Conservation (phyloP, 2,329 filamentous ascomycete species). For the Aspergillus sp. region DNA sequence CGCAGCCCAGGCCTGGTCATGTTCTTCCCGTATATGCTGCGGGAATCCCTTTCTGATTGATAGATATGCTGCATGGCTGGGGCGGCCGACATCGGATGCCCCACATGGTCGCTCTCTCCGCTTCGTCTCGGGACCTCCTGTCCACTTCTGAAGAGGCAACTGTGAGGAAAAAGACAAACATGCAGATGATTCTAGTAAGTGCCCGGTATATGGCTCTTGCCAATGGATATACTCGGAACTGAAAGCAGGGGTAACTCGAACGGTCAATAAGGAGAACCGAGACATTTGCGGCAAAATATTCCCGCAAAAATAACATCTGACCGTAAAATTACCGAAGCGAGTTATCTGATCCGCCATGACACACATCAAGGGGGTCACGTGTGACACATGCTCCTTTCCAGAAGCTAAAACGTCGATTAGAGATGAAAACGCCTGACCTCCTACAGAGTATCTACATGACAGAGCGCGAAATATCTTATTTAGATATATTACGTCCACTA, state of each 20-base stretch:
- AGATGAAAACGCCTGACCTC: not conserved
- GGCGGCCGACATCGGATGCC: constrained; percentile 3
- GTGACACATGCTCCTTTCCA: not conserved
- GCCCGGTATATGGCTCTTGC: not conserved
- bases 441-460: too few relatives aligned
- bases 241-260: not conserved
- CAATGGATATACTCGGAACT: not conserved
- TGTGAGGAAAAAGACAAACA: not conserved
- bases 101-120: constrained; percentile 6
- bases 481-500: not conserved
- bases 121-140: not conserved
- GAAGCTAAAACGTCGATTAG: not conserved
- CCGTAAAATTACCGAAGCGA: constrained; percentile 9
- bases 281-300: not conserved
- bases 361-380: not conserved
- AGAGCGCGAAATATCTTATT: not conserved
- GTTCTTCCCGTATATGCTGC: not conserved
- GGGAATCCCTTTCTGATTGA: constrained; percentile 8
- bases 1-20: not conserved
- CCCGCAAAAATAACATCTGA: too few relatives aligned
- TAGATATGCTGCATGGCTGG: not conserved
- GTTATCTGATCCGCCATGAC: constrained; percentile 30
- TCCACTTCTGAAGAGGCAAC: not conserved
- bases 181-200: not conserved
- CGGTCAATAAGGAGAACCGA: not conserved